Base-by-base conservation (phyloP, 2,329 filamentous ascomycete genomes). In the Hypoxylon sp. region DNA sequence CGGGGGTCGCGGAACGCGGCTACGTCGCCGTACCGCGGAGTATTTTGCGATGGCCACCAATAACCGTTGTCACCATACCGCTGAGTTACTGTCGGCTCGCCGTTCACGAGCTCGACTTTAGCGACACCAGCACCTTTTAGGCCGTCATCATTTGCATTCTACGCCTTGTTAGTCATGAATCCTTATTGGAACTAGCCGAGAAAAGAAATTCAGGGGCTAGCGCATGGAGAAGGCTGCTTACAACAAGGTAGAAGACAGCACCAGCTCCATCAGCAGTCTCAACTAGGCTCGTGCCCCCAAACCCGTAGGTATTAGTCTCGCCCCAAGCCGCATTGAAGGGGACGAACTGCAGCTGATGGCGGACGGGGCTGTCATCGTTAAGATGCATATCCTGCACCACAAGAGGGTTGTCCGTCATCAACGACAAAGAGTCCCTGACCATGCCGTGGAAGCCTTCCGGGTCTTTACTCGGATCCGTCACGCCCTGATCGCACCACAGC, bases 221-320 rank as follows among this genome's bases (percentile, higher is more conserved):
- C 16, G 5, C 9, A 41, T 8, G 37, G 7, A 16, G 12, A 7
- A 21, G 19, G 8, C 7, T 7, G 62, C 76, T 70, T 61, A 81
- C 77, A 4, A 81, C 75, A 0, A 81, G 73, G 9, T 78, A 80
- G 55, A 76, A 80, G 0, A 81, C 63, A 5, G 74, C 78, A 0
- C 74, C 79, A 1, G 71, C 77, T 0, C 70, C 73, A 1, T 62
- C 52, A 34, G 79, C 74, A 2, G 74, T 76, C 70, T 81, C 80
- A 0, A 77, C 74, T 4, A 81, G 59, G n/a, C 78, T 79, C 1
- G 78, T 81, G 2, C 80, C 80, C 1, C 80, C 80, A 43, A 81
- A 81, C 0, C 78, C 79, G 23, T 74, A 75, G 1, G 63, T 67
- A 21, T 73, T 76, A 1, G 71, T 77, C 67, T 82, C 79, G 1